Evolutionary conservation across 1,284 basidiomycete genomes (phyloP), one percentile per base, ranked within the genome.

Genomic region (Mycosarcoma mackinlayi): DNA sequence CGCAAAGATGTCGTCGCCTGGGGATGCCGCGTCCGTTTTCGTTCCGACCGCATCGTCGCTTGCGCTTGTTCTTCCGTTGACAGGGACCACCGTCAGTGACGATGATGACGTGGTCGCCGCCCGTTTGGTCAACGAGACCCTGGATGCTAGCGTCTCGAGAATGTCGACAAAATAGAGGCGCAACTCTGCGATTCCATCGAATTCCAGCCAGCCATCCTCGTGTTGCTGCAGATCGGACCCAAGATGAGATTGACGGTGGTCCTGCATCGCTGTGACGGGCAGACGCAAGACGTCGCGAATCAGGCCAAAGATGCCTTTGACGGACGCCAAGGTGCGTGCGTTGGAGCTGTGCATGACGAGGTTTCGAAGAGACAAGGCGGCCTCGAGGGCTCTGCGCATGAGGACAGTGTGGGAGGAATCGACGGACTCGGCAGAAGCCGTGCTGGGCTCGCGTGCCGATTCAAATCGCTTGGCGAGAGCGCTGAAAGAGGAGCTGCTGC

Each of bases 81-180:
- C 28, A 1, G 27, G 10, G 1, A 40, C 4, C 6, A 39, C 18
- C 24, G 38, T 21, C 19, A 27, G 3, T 21, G 47, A 16, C 7
- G 38, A 21, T 14, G 51, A 27, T 16, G 38, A 9, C 6, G 21
- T 14, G 34, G 31, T 45, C 24, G 63, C 27, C 10, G 71, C 70
- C 25, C 77, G 66, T 19, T 73, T 68, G 37, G 65, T 67, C 11
- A 79, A 34, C 4, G 54, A 25, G 10, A 78, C 38, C 25, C 42
- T 66, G 7, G 55, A 37, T 8, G 73, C 64, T 8, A 78, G 41
- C 3, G 61, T 48, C 35, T 81, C 79, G 42, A 80, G 71, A 6
- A 81, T 61, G 41, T 80, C 79, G 33, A 81, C 72, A 42, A 76
- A 60, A 51, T 81, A 68, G 19, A 72, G 52, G n/a, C 72, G 76